phyloP scores from a whole-genome alignment of 192 early-diverging fungal genomes.

The Rhizoclosmatium globosum region DNA sequence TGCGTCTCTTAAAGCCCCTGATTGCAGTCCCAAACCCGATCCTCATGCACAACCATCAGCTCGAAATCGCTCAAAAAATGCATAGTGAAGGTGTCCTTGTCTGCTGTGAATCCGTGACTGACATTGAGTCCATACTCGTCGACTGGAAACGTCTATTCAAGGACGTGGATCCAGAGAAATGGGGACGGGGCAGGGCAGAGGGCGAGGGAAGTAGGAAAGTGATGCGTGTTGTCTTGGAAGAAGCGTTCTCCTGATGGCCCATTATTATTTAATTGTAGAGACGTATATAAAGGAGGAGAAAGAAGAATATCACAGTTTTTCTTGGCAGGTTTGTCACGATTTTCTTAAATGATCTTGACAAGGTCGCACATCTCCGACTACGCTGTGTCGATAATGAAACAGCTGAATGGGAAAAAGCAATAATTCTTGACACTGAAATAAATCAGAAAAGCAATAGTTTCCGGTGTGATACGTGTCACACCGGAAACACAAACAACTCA shows the following conservation, averaged over 20 bases:
- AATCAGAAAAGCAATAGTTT: no score
- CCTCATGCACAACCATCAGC: conserved; percentile 90
- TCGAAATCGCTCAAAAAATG: conserved; percentile 80
- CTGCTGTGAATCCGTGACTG: conserved; percentile 28
- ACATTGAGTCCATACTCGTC: conserved; percentile 10
- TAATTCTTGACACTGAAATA: background rate
- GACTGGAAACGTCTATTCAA: background rate
- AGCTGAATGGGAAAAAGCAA: no score
- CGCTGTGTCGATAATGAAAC: no score
- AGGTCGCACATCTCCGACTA: no score
- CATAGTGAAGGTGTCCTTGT: conserved; percentile 62
- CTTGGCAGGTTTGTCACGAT: no score
- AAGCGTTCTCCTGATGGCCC: no score
- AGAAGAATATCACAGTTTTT: no score
- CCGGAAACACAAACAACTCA: no score
- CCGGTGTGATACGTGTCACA: no score
- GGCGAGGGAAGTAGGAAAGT: background rate
- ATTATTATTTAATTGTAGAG: no score
- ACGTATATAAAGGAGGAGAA: no score
- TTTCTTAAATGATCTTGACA: no score
- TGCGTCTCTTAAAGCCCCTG: conserved; percentile 64
- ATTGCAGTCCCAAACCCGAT: conserved; percentile 79
- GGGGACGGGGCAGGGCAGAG: background rate
- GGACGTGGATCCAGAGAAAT: background rate
- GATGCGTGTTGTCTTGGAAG: conserved; percentile 7